Conservation (phyloP, 768 basidiomycete genomes). For the Tricholoma bakamatsutake region DNA sequence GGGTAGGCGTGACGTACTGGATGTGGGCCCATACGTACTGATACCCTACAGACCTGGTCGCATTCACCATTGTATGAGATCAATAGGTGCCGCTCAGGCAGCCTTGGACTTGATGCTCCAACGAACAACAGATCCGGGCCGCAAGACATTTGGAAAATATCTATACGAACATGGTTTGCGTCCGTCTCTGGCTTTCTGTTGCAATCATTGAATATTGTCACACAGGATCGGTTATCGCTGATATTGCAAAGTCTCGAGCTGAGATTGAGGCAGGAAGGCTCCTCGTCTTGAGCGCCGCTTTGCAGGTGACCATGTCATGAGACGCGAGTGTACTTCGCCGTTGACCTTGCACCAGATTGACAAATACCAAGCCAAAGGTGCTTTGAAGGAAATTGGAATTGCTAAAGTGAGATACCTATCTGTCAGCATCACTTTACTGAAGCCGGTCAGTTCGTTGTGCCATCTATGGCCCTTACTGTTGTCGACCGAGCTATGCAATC, state of each 20-base stretch:
- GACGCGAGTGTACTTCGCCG: neutral
- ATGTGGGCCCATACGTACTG: neutral
- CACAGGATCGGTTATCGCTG: conserved; percentile 79
- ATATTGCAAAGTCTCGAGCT: conserved; percentile 88
- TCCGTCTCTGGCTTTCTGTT: neutral
- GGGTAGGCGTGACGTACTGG: conserved; percentile 44
- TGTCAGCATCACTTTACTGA: neutral
- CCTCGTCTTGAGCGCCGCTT: conserved; percentile 87
- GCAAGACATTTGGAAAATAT: conserved; percentile 93
- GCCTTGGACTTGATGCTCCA: conserved; percentile 86
- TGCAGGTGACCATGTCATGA: conserved; percentile 47
- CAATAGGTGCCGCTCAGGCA: conserved; percentile 81
- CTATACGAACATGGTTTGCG: conserved; percentile 81
- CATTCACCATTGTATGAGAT: conserved; percentile 97
- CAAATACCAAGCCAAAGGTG: conserved; percentile 85
- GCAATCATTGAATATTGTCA: neutral
- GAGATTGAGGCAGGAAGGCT: conserved; percentile 88
- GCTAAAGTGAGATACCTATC: conserved; percentile 65
- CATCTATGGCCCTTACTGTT: conserved; percentile 80
- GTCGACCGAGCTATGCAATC: conserved; percentile 96
- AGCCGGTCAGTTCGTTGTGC: conserved; percentile 79
- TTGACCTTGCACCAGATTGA: conserved; percentile 59
- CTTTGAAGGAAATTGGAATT: conserved; percentile 95
- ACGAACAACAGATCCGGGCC: conserved; percentile 85
- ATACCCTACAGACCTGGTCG: conserved; percentile 68